Evolutionary conservation across 208 protist species (phyloP), one percentile per base, ranked within the genome.

Genomic region (Trypanosoma lewisi): DNA sequence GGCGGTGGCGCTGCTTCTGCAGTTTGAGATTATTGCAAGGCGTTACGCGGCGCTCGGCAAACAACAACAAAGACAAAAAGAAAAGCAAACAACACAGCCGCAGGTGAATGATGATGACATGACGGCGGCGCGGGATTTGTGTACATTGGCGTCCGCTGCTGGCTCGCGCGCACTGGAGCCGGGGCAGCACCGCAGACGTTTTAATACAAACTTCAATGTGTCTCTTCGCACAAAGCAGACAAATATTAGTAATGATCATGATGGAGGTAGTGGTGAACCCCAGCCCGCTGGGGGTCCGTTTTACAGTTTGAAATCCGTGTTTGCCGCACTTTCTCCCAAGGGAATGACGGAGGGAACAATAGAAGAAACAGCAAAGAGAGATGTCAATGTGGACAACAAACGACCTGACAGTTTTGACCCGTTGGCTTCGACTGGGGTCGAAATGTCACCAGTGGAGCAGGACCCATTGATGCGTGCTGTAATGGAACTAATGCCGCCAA

Each of bases 21-120:
- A 60, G 31, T 72, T 72, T 65, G 66, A 72, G 41, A 25, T 60
- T 36, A 36, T 72, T 21, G 30, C 58, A 19, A 17, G 57, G 30
- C 58, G 58, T 17, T 65, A 53, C 37, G 39, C 58, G 7, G 11
- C 27, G 6, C 30, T 65, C 16, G 48, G 45, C 2, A 49, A 49
- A 19, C 16, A 53, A 51, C 11, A 47, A 28, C 5, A 21, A 33
- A n/a, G n/a, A n/a, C n/a, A n/a, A n/a, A n/a, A n/a, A n/a, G n/a
- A n/a, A n/a, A n/a, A n/a, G n/a, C n/a, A n/a, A n/a, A n/a, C n/a
- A n/a, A n/a, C n/a, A n/a, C n/a, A n/a, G n/a, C n/a, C n/a, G n/a
- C n/a, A n/a, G n/a, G n/a, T n/a, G n/a, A n/a, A n/a, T n/a, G n/a
- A n/a, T n/a, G n/a, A n/a, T n/a, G n/a, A n/a, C n/a, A n/a, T n/a